phyloP scores from a whole-genome alignment of 2,329 filamentous ascomycete genomes.

The Neospermospora avenae region DNA sequence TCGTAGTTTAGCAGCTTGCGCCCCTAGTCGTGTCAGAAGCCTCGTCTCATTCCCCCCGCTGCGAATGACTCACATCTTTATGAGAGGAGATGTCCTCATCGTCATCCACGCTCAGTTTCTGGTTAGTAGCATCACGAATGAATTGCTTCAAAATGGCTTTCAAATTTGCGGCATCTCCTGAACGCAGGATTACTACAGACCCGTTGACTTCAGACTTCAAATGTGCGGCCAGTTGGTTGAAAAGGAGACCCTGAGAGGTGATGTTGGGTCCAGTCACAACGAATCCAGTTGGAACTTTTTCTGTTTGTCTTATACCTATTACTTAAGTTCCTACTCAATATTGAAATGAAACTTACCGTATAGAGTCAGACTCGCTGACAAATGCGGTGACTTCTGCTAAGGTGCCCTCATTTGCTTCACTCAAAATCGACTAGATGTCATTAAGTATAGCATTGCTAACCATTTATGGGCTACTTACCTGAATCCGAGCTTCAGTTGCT shows the following conservation, averaged over 20 bases:
- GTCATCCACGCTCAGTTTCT: conserved; percentile 46
- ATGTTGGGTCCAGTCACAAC: conserved; percentile 77
- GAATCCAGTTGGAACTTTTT: conserved; percentile 58
- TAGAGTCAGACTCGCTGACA: conserved; percentile 40
- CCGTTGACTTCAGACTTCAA: conserved; percentile 47
- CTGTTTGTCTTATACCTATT: conserved; percentile 15
- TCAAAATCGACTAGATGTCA: conserved; percentile 48
- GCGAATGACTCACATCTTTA: conserved; percentile 43
- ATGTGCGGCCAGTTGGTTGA: conserved; percentile 62
- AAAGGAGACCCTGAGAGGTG: conserved; percentile 70
- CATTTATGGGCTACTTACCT: conserved; percentile 40
- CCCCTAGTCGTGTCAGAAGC: conserved; percentile 41
- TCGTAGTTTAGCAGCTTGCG: conserved; percentile 74
- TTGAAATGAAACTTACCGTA: conserved; percentile 22
- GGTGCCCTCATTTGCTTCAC: conserved; percentile 59
- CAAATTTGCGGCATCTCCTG: conserved; percentile 68
- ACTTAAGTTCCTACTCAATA: background rate
- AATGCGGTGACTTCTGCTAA: conserved; percentile 57
- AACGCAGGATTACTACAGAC: conserved; percentile 64
- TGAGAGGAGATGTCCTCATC: conserved; percentile 47
- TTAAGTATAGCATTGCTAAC: conserved; percentile 33
- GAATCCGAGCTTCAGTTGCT: conserved; percentile 59
- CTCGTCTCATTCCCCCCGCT: background rate
- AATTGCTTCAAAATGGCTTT: conserved; percentile 71
- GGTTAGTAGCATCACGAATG: conserved; percentile 62